phyloP scores from a whole-genome alignment of 192 early-diverging fungal genomes.

The Umbelopsis sp. region DNA sequence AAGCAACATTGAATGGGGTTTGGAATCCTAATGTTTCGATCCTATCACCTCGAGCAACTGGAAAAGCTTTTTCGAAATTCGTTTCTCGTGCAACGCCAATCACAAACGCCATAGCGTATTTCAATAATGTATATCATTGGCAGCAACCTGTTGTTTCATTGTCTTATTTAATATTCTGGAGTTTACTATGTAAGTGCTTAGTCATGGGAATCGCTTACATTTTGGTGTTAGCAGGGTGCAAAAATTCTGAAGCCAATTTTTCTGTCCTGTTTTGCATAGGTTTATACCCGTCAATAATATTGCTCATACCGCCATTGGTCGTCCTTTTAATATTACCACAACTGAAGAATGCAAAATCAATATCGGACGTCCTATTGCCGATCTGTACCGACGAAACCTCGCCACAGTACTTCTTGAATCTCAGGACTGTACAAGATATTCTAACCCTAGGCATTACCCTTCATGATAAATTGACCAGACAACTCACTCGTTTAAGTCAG shows the following conservation, averaged over 20 bases:
- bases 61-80: constrained; percentile 32
- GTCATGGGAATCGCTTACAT: neutral
- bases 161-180: constrained; percentile 23
- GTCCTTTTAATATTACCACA: constrained; percentile 21
- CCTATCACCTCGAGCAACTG: constrained; percentile 24
- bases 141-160: constrained; percentile 6
- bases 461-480: neutral
- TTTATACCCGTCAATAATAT: constrained; percentile 19
- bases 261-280: constrained; percentile 22
- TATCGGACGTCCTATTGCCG: constrained; percentile 23
- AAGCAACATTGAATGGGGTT: neutral
- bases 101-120: constrained; percentile 7
- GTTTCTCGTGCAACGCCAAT: constrained; percentile 33
- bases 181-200: constrained; percentile 18
- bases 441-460: constrained; percentile 40
- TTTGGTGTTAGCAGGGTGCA: too few species aligned
- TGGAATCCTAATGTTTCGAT: neutral
- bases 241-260: too few species aligned
- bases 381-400: constrained; percentile 35
- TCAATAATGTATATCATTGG: constrained; percentile 32
- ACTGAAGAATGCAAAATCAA: constrained; percentile 14
- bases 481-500: neutral
- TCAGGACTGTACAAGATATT: constrained; percentile 75
- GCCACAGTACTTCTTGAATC: constrained; percentile 65
- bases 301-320: constrained; percentile 24